Base-by-base conservation (phyloP, 352 stramenopile genomes). In the Pythium phragmitis region DNA sequence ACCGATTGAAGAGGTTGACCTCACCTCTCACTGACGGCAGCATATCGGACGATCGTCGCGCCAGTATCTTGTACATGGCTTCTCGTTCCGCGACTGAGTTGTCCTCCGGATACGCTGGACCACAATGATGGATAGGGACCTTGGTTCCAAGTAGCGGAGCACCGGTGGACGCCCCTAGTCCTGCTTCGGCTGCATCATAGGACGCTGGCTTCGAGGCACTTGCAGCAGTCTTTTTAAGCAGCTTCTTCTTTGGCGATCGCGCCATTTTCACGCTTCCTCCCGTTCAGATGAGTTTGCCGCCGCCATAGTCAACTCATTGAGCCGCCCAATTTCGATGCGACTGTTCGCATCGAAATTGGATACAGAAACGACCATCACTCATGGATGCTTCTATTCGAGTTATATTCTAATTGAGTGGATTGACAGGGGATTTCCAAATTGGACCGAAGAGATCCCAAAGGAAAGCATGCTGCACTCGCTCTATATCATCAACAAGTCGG, bases 401-500 rank as follows among this genome's bases (percentile, higher is more conserved):
- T 9, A 36, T n/a, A 23, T 34, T 52, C 48, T 65, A 58, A 43
- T 65, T 33, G 19, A 39, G 37, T 55, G 26, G 34, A 39, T 14
- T 39, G 46, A 42, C 26, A 47, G 33, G 14, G 17, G 26, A 13
- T 21, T 36, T 30, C 37, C 12, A 43, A 0, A 30, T 34, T 17
- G 45, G 7, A 42, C 21, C 19, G 34, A 52, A 30, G 7, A 42
- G 30, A 17, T 46, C 17, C 11, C 6, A n/a, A 30, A 17, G 7
- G 36, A 13, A n/a, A 70, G 51, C 13, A 97, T 97, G 88, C 84
- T 97, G 63, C 82, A 96, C 50, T 96, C 94, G 60, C 78, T 98
- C 42, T 97, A 97, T 66, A 89, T 98, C 72, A 97, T 98, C 73
- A 98, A 98, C 75, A 97, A 96, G 76, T 91, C 91, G 3, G 93